These are phyloP conservation scores for Botrytis cinerea DNA, from an alignment of 2,329 filamentous ascomycete species.

Conservation along the genomic window DNA sequence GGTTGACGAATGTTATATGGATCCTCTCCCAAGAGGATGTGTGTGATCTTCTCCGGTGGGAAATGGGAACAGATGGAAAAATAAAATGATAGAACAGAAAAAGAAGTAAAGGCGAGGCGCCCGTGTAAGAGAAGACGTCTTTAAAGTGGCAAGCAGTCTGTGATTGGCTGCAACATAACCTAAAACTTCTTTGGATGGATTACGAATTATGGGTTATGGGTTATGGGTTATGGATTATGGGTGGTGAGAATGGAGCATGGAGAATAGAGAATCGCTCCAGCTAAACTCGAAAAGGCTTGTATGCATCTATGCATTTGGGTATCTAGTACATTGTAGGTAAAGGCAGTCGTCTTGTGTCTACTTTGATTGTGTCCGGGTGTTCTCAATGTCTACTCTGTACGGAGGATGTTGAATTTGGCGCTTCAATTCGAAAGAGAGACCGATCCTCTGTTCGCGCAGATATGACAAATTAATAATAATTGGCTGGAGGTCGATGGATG, in stretches of 20 bases:
- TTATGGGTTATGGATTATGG: no score
- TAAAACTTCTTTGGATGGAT: background rate
- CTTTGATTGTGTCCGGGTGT: background rate
- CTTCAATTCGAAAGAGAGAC: background rate
- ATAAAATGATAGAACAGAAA: background rate
- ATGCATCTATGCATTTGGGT: background rate
- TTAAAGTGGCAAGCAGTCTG: conserved; percentile 6
- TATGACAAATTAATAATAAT: background rate
- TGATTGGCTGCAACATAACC: background rate
- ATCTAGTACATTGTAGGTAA: background rate
- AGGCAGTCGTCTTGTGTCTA: background rate
- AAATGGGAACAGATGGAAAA: background rate
- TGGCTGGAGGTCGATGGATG: background rate
- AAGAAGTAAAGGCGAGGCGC: background rate
- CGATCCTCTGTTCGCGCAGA: background rate
- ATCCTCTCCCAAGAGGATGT: background rate
- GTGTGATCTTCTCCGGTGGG: background rate
- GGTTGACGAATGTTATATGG: background rate
- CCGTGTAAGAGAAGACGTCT: background rate
- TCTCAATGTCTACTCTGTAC: background rate
- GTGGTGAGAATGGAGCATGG: no score
- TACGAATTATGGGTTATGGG: background rate
- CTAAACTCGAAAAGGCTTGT: conserved; percentile 17
- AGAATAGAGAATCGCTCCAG: background rate
- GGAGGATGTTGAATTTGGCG: background rate